These are phyloP conservation scores for Fusarium pilosicola DNA, from an alignment of 2,329 filamentous ascomycete genomes.

Conservation along the genomic window DNA sequence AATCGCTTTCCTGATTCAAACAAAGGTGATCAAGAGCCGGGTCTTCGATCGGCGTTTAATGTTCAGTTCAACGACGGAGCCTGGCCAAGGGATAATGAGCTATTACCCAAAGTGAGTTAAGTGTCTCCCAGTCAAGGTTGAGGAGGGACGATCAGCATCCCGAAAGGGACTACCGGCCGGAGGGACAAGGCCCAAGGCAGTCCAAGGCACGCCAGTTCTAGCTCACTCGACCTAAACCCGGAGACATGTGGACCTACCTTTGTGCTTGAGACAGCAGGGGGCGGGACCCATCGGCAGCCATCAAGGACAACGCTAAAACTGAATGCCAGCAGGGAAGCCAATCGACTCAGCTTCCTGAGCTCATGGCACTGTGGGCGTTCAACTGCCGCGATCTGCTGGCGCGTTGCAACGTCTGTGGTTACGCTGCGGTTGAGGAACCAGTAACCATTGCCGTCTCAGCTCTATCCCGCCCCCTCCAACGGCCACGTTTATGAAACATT, in stretches of 20 bases:
- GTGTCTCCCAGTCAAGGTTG: conserved; percentile 37
- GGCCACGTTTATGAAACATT: conserved; percentile 25
- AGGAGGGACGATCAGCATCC: conserved; percentile 42
- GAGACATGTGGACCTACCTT: conserved; percentile 37
- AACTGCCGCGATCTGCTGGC: conserved; percentile 44
- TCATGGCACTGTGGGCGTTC: conserved; percentile 39
- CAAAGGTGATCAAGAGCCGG: conserved; percentile 43
- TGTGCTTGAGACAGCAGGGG: conserved; percentile 37
- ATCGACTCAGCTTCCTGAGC: conserved; percentile 35
- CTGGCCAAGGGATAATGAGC: conserved; percentile 31
- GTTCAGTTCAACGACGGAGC: conserved; percentile 32
- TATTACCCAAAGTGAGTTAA: conserved; percentile 41
- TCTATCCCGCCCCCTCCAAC: conserved; percentile 11
- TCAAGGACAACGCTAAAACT: conserved; percentile 40
- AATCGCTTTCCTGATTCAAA: conserved; percentile 36
- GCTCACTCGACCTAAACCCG: conserved; percentile 40
- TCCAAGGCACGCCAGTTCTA: conserved; percentile 36
- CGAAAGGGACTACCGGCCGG: conserved; percentile 44
- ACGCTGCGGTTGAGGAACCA: conserved; percentile 36
- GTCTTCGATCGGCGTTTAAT: conserved; percentile 47
- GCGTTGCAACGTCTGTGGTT: conserved; percentile 40
- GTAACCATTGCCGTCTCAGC: conserved; percentile 23
- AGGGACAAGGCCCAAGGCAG: conserved; percentile 37
- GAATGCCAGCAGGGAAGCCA: conserved; percentile 32
- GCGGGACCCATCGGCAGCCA: conserved; percentile 45